These are phyloP conservation scores for Leccinum subrobustum DNA, from an alignment of 1,284 basidiomycete genomes.

Conservation along the genomic window DNA sequence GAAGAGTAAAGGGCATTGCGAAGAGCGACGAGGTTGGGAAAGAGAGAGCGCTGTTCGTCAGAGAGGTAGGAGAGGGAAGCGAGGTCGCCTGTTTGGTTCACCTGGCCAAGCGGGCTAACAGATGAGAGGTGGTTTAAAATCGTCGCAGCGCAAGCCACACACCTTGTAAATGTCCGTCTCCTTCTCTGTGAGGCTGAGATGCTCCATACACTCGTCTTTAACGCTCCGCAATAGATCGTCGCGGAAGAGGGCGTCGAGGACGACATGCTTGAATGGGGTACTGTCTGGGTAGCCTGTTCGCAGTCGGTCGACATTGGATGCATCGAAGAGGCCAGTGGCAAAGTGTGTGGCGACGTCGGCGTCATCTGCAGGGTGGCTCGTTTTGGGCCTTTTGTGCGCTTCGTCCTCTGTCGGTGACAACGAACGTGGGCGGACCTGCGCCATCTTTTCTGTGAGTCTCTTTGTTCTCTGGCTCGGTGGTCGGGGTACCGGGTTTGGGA, in stretches of 20 bases:
- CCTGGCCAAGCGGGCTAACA: conserved; percentile 44
- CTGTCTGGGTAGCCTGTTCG: conserved; percentile 56
- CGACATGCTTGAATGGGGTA: conserved; percentile 82
- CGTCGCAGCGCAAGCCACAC: conserved; percentile 14
- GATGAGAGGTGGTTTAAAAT: background rate
- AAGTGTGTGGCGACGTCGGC: conserved; percentile 11
- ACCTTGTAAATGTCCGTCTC: conserved; percentile 99
- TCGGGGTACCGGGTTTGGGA: background rate
- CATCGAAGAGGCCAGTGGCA: conserved; percentile 51
- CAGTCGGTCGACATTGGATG: conserved; percentile 53
- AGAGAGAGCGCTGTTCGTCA: conserved; percentile 70
- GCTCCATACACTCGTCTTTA: conserved; percentile 78
- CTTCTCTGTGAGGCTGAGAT: conserved; percentile 93
- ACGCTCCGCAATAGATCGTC: conserved; percentile 78
- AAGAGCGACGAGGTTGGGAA: conserved; percentile 78
- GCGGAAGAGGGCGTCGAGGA: conserved; percentile 82
- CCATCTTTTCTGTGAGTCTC: conserved; percentile 16
- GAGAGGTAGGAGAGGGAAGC: conserved; percentile 88
- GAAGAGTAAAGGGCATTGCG: conserved; percentile 92
- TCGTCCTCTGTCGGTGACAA: conserved; percentile 23
- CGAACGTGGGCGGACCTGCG: conserved; percentile 31
- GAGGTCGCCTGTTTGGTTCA: conserved; percentile 97
- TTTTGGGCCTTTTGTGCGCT: conserved; percentile 25
- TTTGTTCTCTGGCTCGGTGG: background rate
- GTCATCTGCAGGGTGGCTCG: conserved; percentile 14